These are phyloP conservation scores for Copromyces sp. DNA, from an alignment of 495 filamentous ascomycete species.

Conservation along the genomic window DNA sequence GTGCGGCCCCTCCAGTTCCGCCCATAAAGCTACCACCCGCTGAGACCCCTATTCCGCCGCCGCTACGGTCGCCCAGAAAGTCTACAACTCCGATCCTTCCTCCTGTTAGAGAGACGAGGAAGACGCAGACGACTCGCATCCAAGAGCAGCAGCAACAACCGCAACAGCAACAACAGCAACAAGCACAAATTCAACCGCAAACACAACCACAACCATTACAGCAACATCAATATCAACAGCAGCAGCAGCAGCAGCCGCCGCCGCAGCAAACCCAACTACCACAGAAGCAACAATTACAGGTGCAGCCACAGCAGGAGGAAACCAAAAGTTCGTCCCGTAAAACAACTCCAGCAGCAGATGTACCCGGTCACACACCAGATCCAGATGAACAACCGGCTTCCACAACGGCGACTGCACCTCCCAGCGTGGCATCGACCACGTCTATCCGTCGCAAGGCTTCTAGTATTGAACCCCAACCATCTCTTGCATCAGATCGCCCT, in stretches of 20 bases:
- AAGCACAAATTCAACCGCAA: slow-evolving; percentile 7
- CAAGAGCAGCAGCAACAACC: slow-evolving; percentile 20
- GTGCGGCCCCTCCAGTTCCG: background rate
- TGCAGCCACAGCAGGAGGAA: slow-evolving; percentile 2
- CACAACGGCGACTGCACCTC: background rate
- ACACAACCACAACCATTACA: slow-evolving; percentile 22
- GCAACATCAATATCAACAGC: slow-evolving; percentile 11
- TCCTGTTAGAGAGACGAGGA: slow-evolving; percentile 33
- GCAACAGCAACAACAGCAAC: slow-evolving; percentile 1
- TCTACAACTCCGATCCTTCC: slow-evolving; percentile 45
- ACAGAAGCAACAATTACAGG: slow-evolving; percentile 6
- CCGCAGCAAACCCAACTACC: background rate
- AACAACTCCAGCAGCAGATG: background rate
- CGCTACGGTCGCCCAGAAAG: slow-evolving; percentile 33
- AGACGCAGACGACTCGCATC: slow-evolving; percentile 14
- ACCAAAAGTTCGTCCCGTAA: background rate
- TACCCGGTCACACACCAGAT: background rate
- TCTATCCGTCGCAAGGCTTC: slow-evolving; percentile 38
- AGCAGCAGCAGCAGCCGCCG: background rate
- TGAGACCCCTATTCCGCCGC: slow-evolving; percentile 23
- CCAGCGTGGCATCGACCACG: slow-evolving; percentile 5
- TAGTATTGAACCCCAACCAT: slow-evolving; percentile 39
- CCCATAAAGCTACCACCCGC: slow-evolving; percentile 20
- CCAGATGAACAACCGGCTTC: background rate
- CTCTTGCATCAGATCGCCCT: slow-evolving; percentile 39